phyloP scores from a whole-genome alignment of 2,329 filamentous ascomycete genomes.

The Colletotrichum sp. region DNA sequence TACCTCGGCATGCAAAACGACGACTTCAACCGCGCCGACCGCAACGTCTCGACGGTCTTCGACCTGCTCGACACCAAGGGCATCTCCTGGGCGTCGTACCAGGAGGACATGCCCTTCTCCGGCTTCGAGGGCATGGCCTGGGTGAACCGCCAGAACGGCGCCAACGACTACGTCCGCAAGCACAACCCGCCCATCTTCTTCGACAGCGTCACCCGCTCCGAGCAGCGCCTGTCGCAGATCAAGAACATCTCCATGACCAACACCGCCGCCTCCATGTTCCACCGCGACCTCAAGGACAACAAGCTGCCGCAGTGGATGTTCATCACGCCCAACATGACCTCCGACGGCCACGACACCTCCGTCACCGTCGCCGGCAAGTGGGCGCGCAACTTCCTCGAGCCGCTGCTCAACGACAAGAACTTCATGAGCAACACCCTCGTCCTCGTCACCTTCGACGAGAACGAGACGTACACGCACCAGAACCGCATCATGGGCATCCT shows the following conservation, averaged over 20 bases:
- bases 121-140: constrained; percentile 72
- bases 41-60: constrained; percentile 70
- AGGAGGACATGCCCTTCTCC: constrained; percentile 78
- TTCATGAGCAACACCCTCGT: constrained; percentile 81
- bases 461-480: constrained; percentile 67
- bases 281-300: constrained; percentile 66
- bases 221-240: constrained; percentile 67
- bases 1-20: constrained; percentile 69
- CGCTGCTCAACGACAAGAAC: constrained; percentile 69
- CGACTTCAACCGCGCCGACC: constrained; percentile 59
- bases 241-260: constrained; percentile 67
- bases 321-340: constrained; percentile 77
- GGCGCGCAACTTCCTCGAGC: constrained; percentile 71
- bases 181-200: constrained; percentile 75
- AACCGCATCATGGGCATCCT: constrained; percentile 77
- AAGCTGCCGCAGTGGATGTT: constrained; percentile 75
- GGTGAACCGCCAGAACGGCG: constrained; percentile 67
- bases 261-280: constrained; percentile 59
- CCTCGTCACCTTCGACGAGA: constrained; percentile 82
- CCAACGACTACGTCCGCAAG: constrained; percentile 83
- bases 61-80: constrained; percentile 70
- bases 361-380: constrained; percentile 73
- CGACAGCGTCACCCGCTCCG: constrained; percentile 65
- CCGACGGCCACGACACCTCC: constrained; percentile 76
- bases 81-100: constrained; percentile 75